Base-by-base conservation (phyloP, 148 eudicot species). In the Vaccinium corymbosum region DNA sequence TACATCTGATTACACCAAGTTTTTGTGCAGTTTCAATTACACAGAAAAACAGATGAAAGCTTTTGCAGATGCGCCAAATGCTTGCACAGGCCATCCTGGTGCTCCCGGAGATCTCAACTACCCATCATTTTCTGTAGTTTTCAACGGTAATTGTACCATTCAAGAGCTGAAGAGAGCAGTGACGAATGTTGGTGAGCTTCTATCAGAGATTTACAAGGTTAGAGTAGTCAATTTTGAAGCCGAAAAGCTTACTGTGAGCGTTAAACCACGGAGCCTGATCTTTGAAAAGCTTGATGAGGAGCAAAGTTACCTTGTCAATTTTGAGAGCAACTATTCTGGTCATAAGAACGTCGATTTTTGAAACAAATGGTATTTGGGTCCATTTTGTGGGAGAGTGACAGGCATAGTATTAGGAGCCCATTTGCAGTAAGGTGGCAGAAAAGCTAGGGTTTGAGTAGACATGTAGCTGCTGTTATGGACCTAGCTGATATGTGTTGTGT, bases 41-140 rank as follows among this genome's bases (percentile, higher is more conserved):
- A 68, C 76, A 6, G 46, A 81, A 22, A 46, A 81, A 32, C 82
- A 80, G 27, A 35, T 59, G 82, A 82, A 73, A 50, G 62, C 29
- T 3, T 73, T 73, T 35, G 53, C 7, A 20, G 84, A 10, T 22
- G 79, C 68, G 32, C 48, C 27, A n/a, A 38, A 72, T 3, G 19
- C 84, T 71, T 73, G 84, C 84, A 53, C 79, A 22, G 6, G 68
- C 19, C 68, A 64, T 16, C 0, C 51, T 9, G 25, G 76, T 27
- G 38, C 71, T 82, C 84, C 35, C 10, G 78, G 79, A 48, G 84
- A 82, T 20, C 84, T 82, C 78, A 82, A 82, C 79, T 82, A 82
- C 29, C 84, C 79, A 9, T 82, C 84, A 29, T 53, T 82, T 38
- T 82, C 84, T 7, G 84, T 35, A 16, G 46, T 82, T n/a, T 82